Percentiles rank a stretch among this genome's conserved stretches.
Evolutionary conservation across 495 filamentous ascomycete genomes (phyloP).

Genomic region (Trypethelium eluteriae): DNA sequence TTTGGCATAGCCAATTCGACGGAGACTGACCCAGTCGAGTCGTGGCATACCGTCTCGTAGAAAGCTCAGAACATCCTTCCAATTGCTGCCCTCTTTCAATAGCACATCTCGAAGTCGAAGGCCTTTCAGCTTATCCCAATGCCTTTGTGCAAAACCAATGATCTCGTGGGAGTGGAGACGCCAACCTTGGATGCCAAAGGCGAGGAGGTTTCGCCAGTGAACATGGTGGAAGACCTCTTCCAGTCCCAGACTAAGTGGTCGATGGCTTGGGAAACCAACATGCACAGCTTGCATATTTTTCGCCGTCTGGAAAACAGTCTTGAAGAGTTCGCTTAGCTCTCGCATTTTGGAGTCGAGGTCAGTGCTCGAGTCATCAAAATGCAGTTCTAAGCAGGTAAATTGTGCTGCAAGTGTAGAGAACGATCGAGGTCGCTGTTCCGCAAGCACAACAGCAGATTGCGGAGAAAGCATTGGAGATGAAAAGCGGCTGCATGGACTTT

Average conservation of each 20-base stretch:
- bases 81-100: slow-evolving; percentile 50
- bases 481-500: slow-evolving; percentile 51
- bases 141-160: slow-evolving; percentile 48
- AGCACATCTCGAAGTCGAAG: slow-evolving; percentile 52
- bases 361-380: slow-evolving; percentile 46
- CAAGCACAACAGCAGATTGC: slow-evolving; percentile 47
- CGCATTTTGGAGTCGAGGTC: slow-evolving; percentile 51
- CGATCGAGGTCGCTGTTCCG: slow-evolving; percentile 40
- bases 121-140: slow-evolving; percentile 49
- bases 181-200: slow-evolving; percentile 61
- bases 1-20: slow-evolving; percentile 52
- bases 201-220: slow-evolving; percentile 52
- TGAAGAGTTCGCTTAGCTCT: slow-evolving; percentile 49
- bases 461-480: slow-evolving; percentile 59
- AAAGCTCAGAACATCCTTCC: slow-evolving; percentile 52
- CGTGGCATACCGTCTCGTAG: slow-evolving; percentile 52
- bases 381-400: slow-evolving; percentile 43
- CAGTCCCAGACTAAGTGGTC: slow-evolving; percentile 49
- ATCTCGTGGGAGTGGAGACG: slow-evolving; percentile 53
- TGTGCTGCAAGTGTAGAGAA: slow-evolving; percentile 48
- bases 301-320: slow-evolving; percentile 50
- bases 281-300: slow-evolving; percentile 57
- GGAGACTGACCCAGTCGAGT: slow-evolving; percentile 54
- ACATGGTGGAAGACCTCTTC: slow-evolving; percentile 57
- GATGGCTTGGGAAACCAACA: slow-evolving; percentile 53